Evolutionary conservation across 805 yeast species (phyloP).

Genomic region (Cyberlindnera galapagoensis): DNA sequence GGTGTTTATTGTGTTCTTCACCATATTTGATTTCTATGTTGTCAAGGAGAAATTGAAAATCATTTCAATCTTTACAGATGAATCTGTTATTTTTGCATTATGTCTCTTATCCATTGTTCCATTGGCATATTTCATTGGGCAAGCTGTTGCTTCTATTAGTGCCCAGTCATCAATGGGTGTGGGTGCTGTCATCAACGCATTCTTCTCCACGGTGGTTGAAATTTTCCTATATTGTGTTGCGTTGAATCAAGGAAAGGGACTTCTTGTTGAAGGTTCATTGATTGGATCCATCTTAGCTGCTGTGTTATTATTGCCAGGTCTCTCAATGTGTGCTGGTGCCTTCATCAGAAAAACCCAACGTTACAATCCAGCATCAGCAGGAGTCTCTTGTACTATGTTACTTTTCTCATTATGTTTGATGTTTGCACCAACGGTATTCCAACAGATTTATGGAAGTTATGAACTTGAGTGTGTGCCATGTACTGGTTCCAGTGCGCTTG

Average conservation of each 20-base stretch:
- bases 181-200: constrained; percentile 97
- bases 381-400: constrained; percentile 94
- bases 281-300: constrained; percentile 93
- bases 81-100: constrained; percentile 61
- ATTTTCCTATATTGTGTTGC: constrained; percentile 91
- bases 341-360: constrained; percentile 86
- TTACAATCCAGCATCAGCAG: constrained; percentile 93
- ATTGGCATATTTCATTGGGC: constrained; percentile 94
- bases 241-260: constrained; percentile 74
- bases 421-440: constrained; percentile 87
- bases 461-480: constrained; percentile 68
- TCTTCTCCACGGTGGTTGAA: constrained; percentile 93
- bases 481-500: constrained; percentile 10
- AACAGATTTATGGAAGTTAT: constrained; percentile 85
- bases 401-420: constrained; percentile 84
- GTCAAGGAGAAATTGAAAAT: constrained; percentile 41
- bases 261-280: constrained; percentile 91
- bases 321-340: constrained; percentile 98
- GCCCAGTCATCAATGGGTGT: constrained; percentile 99
- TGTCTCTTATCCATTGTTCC: constrained; percentile 86
- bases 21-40: constrained; percentile 69
- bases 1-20: constrained; percentile 71
- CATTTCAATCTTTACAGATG: constrained; percentile 37
- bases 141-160: constrained; percentile 97
- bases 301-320: constrained; percentile 83